Percentiles rank a stretch among this genome's conserved stretches.
Conservation (phyloP, 73 alveolate species). For the Paramecium sonneborni region DNA sequence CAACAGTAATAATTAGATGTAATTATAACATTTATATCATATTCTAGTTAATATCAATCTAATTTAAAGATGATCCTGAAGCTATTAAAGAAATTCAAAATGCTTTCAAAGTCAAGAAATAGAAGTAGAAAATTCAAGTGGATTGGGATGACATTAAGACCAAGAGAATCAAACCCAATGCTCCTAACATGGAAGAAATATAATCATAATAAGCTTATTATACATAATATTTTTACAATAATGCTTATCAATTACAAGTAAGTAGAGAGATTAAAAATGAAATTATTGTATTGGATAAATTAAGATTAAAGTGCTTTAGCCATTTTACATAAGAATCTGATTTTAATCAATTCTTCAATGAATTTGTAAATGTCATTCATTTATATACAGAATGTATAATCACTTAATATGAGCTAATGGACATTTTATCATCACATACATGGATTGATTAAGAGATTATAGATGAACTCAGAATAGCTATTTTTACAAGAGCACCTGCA, state of each 20-base stretch:
- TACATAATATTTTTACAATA: background rate
- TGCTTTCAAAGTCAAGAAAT: background rate
- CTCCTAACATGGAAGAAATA: background rate
- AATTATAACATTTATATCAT: background rate
- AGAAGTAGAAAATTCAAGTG: background rate
- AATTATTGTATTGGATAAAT: conserved; percentile 9
- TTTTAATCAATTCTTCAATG: conserved; percentile 6
- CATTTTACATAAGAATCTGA: background rate
- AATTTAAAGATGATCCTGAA: conserved; percentile 27
- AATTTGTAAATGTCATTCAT: background rate
- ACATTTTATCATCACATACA: background rate
- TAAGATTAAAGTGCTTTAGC: background rate
- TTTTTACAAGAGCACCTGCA: conserved; percentile 38
- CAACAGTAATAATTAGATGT: conserved; percentile 29
- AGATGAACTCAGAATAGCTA: background rate
- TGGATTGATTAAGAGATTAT: conserved; percentile 25
- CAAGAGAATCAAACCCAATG: background rate
- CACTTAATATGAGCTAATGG: conserved; percentile 15
- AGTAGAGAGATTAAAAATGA: conserved; percentile 54
- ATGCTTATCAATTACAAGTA: background rate
- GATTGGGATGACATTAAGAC: background rate
- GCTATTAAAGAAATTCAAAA: conserved; percentile 1
- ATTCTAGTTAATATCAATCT: background rate
- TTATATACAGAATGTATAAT: conserved; percentile 45
- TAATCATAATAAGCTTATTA: background rate